Evolutionary conservation across 2,329 filamentous ascomycete genomes (phyloP), one percentile per base, ranked within the genome.

Genomic region (Talaromyces sp.): DNA sequence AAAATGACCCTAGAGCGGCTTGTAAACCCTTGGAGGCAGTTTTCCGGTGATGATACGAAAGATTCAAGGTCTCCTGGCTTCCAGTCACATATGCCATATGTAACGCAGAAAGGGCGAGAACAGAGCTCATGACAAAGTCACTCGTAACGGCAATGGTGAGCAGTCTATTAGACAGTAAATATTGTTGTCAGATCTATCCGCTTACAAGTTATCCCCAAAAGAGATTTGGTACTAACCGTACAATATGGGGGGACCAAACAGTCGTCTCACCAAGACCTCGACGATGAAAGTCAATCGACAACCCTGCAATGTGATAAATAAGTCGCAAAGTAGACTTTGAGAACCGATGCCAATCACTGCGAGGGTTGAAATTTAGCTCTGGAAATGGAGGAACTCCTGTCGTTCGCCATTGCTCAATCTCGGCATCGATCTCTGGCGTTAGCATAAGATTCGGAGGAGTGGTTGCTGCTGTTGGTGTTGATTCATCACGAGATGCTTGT

Each of bases 61-160:
- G 87, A 79, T 93, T 93, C 69, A 91, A 89, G 31, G 93, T 94
- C 69, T 95, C 87, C 43, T 88, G 87, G 72, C 93, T 96, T 72
- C 91, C 88, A 61, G 92, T 95, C 72, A 96, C 85, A 85, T 91
- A 97, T 56, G 93, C 91, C 68, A 99, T 86, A 78, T 98, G 93
- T 73, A 92, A 94, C 62, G 95, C 94, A n/a, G 95, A 96, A 73
- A 98, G 91, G 6, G 93, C 92, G 62, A 98, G 85, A 71, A 98
- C 84, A 14, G 94, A 89, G 78, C 96, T 91, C 93, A 98, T 96
- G 70, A 97, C 93, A 79, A 95, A 98, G 62, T 88, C 84, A 75
- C 93, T 89, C 19, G 88, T 88, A 59, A 92, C 85, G 64, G 92
- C 92, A 73, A 97, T 90, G 70, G 89, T 88, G 68, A 99, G 84